Conservation (phyloP, 768 basidiomycete genomes). For the Boletus reticulatus region DNA sequence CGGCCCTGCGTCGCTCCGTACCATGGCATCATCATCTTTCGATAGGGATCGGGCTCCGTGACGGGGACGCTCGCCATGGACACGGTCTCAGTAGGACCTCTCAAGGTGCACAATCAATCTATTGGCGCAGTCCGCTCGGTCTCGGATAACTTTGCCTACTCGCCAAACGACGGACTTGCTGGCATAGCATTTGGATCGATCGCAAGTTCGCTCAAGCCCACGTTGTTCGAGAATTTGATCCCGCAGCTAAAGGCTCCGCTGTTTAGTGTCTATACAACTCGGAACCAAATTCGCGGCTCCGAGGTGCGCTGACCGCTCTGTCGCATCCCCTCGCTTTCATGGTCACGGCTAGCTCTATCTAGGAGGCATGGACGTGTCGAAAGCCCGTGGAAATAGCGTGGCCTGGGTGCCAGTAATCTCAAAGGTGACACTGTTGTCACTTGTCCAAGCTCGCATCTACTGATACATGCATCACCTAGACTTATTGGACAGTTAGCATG, state of each 20-base stretch:
- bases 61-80: slow-evolving; percentile 50
- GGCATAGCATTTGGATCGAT: slow-evolving; percentile 65
- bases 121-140: slow-evolving; percentile 52
- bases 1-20: neutral
- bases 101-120: slow-evolving; percentile 46
- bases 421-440: slow-evolving; percentile 25
- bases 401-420: slow-evolving; percentile 38
- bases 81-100: slow-evolving; percentile 45
- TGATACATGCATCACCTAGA: slow-evolving; percentile 33
- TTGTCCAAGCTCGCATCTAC: too few relatives aligned
- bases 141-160: slow-evolving; percentile 47
- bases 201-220: slow-evolving; percentile 41
- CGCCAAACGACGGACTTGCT: slow-evolving; percentile 56
- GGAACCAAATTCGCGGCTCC: slow-evolving; percentile 41
- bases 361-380: slow-evolving; percentile 36
- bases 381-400: slow-evolving; percentile 24
- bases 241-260: slow-evolving; percentile 40
- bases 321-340: neutral
- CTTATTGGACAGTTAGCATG: slow-evolving; percentile 60
- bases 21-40: neutral
- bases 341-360: slow-evolving; percentile 10
- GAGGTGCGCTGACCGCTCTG: slow-evolving; percentile 37
- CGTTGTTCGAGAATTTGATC: slow-evolving; percentile 67
- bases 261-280: slow-evolving; percentile 61
- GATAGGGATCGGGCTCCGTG: slow-evolving; percentile 53